Evolutionary conservation across 805 yeast genomes (phyloP), one percentile per base, ranked within the genome.

Genomic region (Metschnikowia chrysomelidarum): DNA sequence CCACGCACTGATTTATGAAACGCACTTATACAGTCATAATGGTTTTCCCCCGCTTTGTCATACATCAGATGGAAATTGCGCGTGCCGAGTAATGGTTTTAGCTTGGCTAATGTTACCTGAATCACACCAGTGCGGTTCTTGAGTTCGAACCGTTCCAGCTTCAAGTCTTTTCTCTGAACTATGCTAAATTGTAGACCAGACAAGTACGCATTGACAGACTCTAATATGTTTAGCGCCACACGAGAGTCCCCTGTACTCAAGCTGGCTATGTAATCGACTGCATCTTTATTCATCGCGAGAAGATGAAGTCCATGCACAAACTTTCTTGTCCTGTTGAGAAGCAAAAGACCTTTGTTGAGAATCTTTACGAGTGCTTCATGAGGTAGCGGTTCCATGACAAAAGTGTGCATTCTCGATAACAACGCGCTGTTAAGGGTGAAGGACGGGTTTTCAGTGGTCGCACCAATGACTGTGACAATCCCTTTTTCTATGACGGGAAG

Each of bases 1-100:
- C 99, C 99, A 38, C 99, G 70, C 0, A 93, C 76, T 0, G 95
- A 76, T 53, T 93, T 93, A 62, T 93, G 99, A 47, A 93, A 84
- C 1, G 98, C 98, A 10, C 95, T 85, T 5, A 93, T 93, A 1
- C 95, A 78, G 56, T 93, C 99, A 58, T 93, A 93, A 57, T 93
- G 98, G 4, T 79, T 77, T 49, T 93, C 98, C 1, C 97, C 97
- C 21, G 78, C 80, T 30, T 86, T 70, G 57, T 93, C 98, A 54
- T 91, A 89, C 47, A 80, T 62, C 59, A 76, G 67, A 30, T 63
- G 70, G 37, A 59, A 67, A 44, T 53, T 77, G 60, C 54, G 68
- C 49, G 53, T 78, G 44, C 32, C 75, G 47, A 43, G 57, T 15
- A 67, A 42, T 2, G 68, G 70, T 32, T 73, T 66, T 24, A 81